Evolutionary conservation across 2,329 filamentous ascomycete genomes (phyloP), one percentile per base, ranked within the genome.

Genomic region (Zopfia rhizophila): DNA sequence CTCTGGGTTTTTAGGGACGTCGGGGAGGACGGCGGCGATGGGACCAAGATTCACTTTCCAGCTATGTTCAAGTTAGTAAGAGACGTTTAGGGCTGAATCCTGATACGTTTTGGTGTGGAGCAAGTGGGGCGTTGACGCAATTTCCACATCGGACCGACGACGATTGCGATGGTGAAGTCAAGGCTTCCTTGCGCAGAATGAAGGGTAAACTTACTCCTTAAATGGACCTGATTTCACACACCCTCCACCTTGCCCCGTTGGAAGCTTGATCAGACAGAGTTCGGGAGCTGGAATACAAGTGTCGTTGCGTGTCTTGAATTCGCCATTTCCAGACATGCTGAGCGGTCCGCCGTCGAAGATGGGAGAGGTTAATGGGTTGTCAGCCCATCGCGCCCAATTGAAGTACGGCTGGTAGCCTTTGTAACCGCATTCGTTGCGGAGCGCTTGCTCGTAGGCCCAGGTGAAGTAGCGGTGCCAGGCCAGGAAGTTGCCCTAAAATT

Each of bases 271-370:
- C 2, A 43, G 48, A 25, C 62, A 68, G 2, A 24, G 13, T 6
- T 52, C 39, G 8, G 45, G 43, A 7, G 58, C 54, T 0, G 66
- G 61, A 10, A 71, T 60, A 33, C 65, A 69, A 7, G 59, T 58
- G 31, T 39, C 68, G 58, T 54, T 72, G 24, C 60, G 57, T 2
- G 54, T 25, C 3, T 57, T 57, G 35, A 60, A 69, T 3, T 48
- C 66, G 16, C 80, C 80, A 46, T 82, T 76, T 14, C 79, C 78
- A 18, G 75, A 59, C 50, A 70, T 66, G 42, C 74, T 71, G 37
- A 75, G 79, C 18, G 73, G 75, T 50, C 76, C 78, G 36, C 82
- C 82, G 53, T 82, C 80, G 48, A 85, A 83, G 36, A 83, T 61
- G 11, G 80, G 78, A 0, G 80, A 82, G 42, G 75, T 72, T 48